Evolutionary conservation across 768 basidiomycete genomes (phyloP).

Genomic region (Cyclocybe cylindracea): DNA sequence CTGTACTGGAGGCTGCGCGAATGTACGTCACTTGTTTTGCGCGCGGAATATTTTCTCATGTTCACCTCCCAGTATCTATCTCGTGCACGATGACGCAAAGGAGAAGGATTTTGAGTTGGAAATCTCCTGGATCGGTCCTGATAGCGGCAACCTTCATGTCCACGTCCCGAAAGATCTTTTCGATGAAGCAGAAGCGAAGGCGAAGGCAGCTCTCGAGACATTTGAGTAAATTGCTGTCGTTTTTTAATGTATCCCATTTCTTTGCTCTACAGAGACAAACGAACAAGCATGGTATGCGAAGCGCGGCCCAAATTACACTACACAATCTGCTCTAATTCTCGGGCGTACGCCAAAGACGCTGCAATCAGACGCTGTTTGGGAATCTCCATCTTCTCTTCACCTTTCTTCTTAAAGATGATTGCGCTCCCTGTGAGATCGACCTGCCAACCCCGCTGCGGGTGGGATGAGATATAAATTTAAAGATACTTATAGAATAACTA

Average conservation of each 20-base stretch:
- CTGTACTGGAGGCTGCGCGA: conserved; percentile 89
- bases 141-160: conserved; percentile 77
- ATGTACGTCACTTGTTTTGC: conserved; percentile 62
- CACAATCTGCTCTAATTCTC: conserved; percentile 90
- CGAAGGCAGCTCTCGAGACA: conserved; percentile 79
- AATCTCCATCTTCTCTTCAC: conserved; percentile 82
- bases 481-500: conserved; percentile 3
- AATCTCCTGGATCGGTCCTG: conserved; percentile 93
- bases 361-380: conserved; percentile 83
- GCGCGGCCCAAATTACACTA: conserved; percentile 34
- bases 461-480: conserved; percentile 3
- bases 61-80: conserved; percentile 72
- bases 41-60: background rate
- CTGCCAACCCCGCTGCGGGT: conserved; percentile 76
- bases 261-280: conserved; percentile 1
- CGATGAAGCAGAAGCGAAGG: conserved; percentile 83
- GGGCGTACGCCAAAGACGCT: conserved; percentile 76
- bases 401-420: conserved; percentile 80
- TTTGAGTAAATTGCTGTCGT: conserved; percentile 38
- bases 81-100: conserved; percentile 96
- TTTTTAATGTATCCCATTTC: conserved; percentile 18
- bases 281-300: conserved; percentile 15
- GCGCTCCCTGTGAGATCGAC: conserved; percentile 68
- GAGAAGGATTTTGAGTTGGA: conserved; percentile 99
- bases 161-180: conserved; percentile 85